Conservation (phyloP, 2,329 filamentous ascomycete genomes). For the Dothideomycetidae sp. region DNA sequence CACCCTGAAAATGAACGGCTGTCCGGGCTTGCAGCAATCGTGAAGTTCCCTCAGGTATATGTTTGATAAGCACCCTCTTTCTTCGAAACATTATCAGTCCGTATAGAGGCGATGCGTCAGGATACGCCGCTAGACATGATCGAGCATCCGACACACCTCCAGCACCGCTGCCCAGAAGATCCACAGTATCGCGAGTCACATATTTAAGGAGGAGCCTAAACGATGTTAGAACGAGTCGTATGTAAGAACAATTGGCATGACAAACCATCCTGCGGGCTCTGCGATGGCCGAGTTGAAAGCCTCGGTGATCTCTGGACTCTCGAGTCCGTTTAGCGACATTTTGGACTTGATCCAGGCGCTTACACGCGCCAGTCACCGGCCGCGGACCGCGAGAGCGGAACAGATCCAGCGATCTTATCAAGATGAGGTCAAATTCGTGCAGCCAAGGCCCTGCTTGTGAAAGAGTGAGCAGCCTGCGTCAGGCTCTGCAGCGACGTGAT, state of each 20-base stretch:
- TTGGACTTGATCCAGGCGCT: conserved; percentile 9
- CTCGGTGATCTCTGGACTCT: conserved; percentile 65
- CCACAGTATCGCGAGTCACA: conserved; percentile 71
- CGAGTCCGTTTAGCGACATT: conserved; percentile 96
- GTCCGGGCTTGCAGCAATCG: conserved; percentile 83
- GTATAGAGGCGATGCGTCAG: conserved; percentile 77
- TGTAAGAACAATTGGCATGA: conserved; percentile 15
- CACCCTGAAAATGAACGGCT: conserved; percentile 50
- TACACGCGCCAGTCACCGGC: neutral
- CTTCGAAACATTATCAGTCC: conserved; percentile 82
- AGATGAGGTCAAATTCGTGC: no score
- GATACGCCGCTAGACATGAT: conserved; percentile 60
- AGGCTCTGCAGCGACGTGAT: no score
- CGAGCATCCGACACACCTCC: conserved; percentile 77
- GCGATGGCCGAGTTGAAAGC: conserved; percentile 65
- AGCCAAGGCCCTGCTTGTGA: no score
- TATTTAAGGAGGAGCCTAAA: conserved; percentile 90
- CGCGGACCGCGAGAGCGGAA: no score
- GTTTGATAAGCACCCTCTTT: conserved; percentile 83
- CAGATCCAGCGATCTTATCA: no score
- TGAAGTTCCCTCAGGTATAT: conserved; percentile 80
- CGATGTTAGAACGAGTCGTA: conserved; percentile 2
- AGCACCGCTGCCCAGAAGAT: conserved; percentile 59
- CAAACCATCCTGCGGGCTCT: conserved; percentile 91
- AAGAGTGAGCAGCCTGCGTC: no score